A percentile compares a stretch with the other conserved stretches of the same genome.
Conservation (phyloP, 768 basidiomycete species). For the Pisolithus microcarpus region DNA sequence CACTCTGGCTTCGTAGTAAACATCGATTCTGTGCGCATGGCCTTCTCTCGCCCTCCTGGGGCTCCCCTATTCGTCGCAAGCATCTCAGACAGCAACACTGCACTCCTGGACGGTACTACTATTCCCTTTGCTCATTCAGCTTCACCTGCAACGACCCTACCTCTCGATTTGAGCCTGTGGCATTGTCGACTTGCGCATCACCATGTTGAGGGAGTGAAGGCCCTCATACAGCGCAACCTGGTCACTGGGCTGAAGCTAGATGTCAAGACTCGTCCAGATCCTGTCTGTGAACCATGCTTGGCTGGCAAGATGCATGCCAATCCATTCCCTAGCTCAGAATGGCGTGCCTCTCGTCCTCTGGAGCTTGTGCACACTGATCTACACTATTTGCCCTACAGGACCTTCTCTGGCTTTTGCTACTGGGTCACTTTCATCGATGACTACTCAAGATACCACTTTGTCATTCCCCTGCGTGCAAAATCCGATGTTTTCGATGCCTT, state of each 20-base stretch:
- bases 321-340: slow-evolving; percentile 11
- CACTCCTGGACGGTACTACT: slow-evolving; percentile 15
- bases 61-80: slow-evolving; percentile 5
- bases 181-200: slow-evolving; percentile 18
- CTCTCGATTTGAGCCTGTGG: slow-evolving; percentile 14
- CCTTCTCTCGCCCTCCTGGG: neutral
- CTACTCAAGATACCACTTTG: slow-evolving; percentile 10
- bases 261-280: slow-evolving; percentile 1
- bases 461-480: slow-evolving; percentile 15
- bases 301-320: slow-evolving; percentile 17
- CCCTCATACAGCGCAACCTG: slow-evolving; percentile 5
- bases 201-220: slow-evolving; percentile 4
- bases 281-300: slow-evolving; percentile 16
- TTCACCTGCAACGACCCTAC: neutral
- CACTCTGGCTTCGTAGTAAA: slow-evolving; percentile 2
- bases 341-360: slow-evolving; percentile 5
- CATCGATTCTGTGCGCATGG: slow-evolving; percentile 2
- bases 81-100: slow-evolving; percentile 1
- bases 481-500: slow-evolving; percentile 18
- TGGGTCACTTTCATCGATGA: slow-evolving; percentile 11
- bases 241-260: slow-evolving; percentile 11
- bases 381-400: neutral
- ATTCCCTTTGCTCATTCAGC: slow-evolving; percentile 3
- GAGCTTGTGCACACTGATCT: slow-evolving; percentile 22
- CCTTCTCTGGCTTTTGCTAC: slow-evolving; percentile 5